Base-by-base conservation (phyloP, 805 yeast genomes). In the Candida methanosorbosa region DNA sequence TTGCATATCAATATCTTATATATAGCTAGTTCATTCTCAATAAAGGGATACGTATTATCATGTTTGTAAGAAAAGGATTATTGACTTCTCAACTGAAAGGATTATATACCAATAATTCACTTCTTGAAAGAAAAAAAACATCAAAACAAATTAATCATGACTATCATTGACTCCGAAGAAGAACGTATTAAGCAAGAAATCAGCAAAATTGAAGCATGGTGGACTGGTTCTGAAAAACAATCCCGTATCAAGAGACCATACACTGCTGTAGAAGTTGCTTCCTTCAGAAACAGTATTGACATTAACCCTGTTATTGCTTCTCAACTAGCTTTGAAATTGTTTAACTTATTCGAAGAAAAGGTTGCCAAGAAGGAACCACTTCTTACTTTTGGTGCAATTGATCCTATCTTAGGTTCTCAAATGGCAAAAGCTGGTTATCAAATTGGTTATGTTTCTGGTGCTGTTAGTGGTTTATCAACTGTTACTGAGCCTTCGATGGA, bases 401-500 rank as follows among this genome's bases (percentile, higher is more conserved):
- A 76, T 41, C 81, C 83, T 2, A 72, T 74, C n/a, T 78, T 75
- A 42, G 69, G 75, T 66, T 51, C 79, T 4, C 81, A 76, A 47
- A 57, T 68, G 38, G 70, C 73, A 4, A 58, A 57, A 34, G 46
- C 52, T 18, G 67, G 71, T 39, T 73, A 73, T 43, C 72, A 69
- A 48, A 73, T 64, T 19, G 63, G 67, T 4, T 78, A 70, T 49
- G 68, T 72, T 21, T 68, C 75, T 26, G 82, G 82, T 1, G 77
- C 77, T 75, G 81, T 77, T 2, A 63, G 74, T 18, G 65, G 72
- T 2, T 50, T 75, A 34, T 75, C 79, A 9, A 69, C 77, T 4
- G 76, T 80, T 5, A 70, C 75, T 45, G 82, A 76, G 44, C 81
- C 76, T 1, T 66, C 75, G 2, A 81, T 81, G 11, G 83, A 76